Conservation (phyloP, 768 basidiomycete genomes). For the Pulveroboletus sp. region DNA sequence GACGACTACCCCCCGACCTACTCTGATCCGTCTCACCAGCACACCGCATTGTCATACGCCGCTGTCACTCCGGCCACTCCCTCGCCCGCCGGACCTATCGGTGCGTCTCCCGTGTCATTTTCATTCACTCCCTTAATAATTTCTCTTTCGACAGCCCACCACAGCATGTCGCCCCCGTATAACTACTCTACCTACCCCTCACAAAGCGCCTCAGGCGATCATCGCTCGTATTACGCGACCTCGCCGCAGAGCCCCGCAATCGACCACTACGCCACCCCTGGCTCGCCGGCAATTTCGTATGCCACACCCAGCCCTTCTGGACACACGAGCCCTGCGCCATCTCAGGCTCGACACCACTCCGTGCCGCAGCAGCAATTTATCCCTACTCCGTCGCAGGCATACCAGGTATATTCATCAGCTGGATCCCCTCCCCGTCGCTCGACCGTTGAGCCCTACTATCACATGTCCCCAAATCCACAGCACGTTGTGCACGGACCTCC, state of each 20-base stretch:
- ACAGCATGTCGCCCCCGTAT: constrained; percentile 15
- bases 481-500: constrained; percentile 21
- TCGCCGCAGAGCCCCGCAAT: constrained; percentile 13
- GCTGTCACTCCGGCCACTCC: constrained; percentile 20
- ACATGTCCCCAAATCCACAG: constrained; percentile 39
- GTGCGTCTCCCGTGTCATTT: constrained; percentile 21
- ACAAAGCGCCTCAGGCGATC: constrained; percentile 15
- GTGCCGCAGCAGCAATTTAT: constrained; percentile 36
- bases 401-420: constrained; percentile 33
- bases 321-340: constrained; percentile 13
- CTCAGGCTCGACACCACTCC: constrained; percentile 16
- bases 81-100: constrained; percentile 22
- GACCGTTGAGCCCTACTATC: constrained; percentile 39
- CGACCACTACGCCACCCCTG: constrained; percentile 22
- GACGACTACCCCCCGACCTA: constrained; percentile 21
- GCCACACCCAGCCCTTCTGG: constrained; percentile 15
- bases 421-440: constrained; percentile 24
- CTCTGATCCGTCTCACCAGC: constrained; percentile 25
- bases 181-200: constrained; percentile 22
- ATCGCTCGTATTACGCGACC: constrained; percentile 25
- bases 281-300: constrained; percentile 21
- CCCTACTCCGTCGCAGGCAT: constrained; percentile 48
- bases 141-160: constrained; percentile 18
- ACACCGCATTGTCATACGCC: constrained; percentile 23
- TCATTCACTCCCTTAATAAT: constrained; percentile 7